Evolutionary conservation across 148 eudicot species (phyloP).

Genomic region (Amaranthus cruentus): DNA sequence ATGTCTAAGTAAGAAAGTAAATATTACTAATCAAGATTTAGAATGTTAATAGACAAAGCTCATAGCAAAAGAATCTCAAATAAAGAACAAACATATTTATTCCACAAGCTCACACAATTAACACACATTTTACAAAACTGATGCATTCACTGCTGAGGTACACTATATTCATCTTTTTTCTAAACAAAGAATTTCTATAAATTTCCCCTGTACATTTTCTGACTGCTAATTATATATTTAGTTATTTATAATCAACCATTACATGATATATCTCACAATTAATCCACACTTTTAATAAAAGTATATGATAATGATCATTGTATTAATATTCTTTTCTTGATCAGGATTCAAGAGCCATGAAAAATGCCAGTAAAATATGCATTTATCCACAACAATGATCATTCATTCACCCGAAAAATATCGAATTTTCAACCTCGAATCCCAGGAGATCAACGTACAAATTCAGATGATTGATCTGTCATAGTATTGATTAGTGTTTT

Average conservation of each 20-base stretch:
- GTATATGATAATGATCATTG: too few relatives aligned
- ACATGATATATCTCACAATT: conserved; percentile 8
- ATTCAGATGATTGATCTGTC: conserved; percentile 9
- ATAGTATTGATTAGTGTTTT: conserved; percentile 12
- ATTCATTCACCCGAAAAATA: neutral
- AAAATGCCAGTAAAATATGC: conserved; percentile 19
- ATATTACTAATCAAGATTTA: neutral
- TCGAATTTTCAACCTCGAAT: neutral
- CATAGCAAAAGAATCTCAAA: neutral
- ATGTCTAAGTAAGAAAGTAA: too few relatives aligned
- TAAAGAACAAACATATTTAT: conserved; percentile 11
- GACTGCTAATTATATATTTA: conserved; percentile 8
- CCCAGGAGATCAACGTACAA: neutral
- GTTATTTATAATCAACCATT: conserved; percentile 9
- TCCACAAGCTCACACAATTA: conserved; percentile 18
- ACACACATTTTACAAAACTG: conserved; percentile 23
- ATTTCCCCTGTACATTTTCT: conserved; percentile 23
- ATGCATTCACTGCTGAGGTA: conserved; percentile 5
- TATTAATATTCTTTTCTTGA: neutral
- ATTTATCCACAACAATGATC: conserved; percentile 10
- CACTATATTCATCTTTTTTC: neutral
- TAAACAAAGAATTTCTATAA: conserved; percentile 23
- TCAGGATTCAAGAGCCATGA: neutral
- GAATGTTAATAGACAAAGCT: neutral
- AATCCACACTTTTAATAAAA: neutral